Evolutionary conservation across 192 early-diverging fungal genomes (phyloP), one percentile per base, ranked within the genome.

Genomic region (Rhizophagus clarus): DNA sequence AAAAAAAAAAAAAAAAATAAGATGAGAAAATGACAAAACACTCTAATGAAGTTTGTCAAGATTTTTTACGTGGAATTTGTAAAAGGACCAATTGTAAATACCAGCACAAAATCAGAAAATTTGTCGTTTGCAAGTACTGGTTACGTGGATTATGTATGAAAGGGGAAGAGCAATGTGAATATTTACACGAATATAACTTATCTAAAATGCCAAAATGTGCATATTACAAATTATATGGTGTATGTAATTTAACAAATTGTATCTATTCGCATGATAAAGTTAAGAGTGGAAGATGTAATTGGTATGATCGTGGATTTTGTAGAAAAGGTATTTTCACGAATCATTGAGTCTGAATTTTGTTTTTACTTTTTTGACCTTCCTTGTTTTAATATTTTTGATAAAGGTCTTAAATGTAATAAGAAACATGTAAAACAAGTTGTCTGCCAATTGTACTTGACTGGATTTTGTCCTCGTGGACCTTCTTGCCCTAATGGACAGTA

Each of bases 141-240:
- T 70, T 70, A 70, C 29, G 68, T 4, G 68, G 68, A 37, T 34
- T 70, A 37, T 70, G 68, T 70, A 70, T 70, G 68, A 37, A 37
- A 70, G 68, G 32, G 40, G 68, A 70, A 31, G 63, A 64, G 14
- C 68, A 40, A 70, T 70, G 68, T 0, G 68, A 70, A 40, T 70
- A 37, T 40, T 26, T 70, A 24, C 68, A 70, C n/a, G 68, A 70
- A 70, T 70, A 70, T 70, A 17, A 70, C 42, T 42, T 70, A 24
- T 10, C 31, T 2, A 70, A 40, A 70, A 10, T 70, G 10, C 68
- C 68, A 20, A 70, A 70, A 70, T 70, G 68, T 70, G 34, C 40
- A 42, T 15, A 70, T 70, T 70, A 70, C 11, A 40, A 11, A n/a
- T 32, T 40, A 10, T 45, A n/a, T 24, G 68, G 37, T 42, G 68